A percentile compares a stretch with the other conserved stretches of the same genome.
Evolutionary conservation across 164 flowering plant genomes (phyloP).

Genomic region (Aristolochia contorta): DNA sequence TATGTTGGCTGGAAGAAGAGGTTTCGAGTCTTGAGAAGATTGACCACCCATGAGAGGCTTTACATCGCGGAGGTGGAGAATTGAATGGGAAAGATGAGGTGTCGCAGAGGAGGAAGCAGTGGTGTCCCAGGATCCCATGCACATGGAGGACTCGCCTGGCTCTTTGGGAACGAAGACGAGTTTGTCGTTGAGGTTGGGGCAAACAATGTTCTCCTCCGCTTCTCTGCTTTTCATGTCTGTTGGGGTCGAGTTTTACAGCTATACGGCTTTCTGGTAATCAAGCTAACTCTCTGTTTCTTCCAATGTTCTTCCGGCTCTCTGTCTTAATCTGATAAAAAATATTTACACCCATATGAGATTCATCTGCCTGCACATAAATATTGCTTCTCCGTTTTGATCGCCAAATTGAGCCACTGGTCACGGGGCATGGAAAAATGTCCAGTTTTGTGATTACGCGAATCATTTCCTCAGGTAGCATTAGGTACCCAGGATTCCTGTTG

Average conservation of each 20-base stretch:
- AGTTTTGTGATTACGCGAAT: too few relatives aligned
- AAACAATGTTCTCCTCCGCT: constrained; percentile 59
- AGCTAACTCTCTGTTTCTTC: not conserved
- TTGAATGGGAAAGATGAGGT: constrained; percentile 18
- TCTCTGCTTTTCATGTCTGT: constrained; percentile 68
- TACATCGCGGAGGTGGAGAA: constrained; percentile 10
- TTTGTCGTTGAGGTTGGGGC: constrained; percentile 69
- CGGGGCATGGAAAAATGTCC: too few relatives aligned
- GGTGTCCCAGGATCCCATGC: not conserved
- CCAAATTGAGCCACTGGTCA: too few relatives aligned
- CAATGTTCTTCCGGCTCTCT: not conserved
- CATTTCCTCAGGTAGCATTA: too few relatives aligned
- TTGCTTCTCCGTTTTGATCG: too few relatives aligned
- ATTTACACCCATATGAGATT: not conserved
- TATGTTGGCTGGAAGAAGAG: not conserved
- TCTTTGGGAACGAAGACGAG: constrained; percentile 63
- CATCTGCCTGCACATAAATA: too few relatives aligned
- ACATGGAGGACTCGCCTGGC: constrained; percentile 52
- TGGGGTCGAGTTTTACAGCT: constrained; percentile 58
- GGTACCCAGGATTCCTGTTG: too few relatives aligned
- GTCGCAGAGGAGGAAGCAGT: constrained; percentile 2
- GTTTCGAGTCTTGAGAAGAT: not conserved
- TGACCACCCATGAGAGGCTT: constrained; percentile 6
- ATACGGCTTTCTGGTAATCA: constrained; percentile 63
- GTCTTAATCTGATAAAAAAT: not conserved